phyloP scores from a whole-genome alignment of 768 basidiomycete genomes.

The Suillus occidentalis region DNA sequence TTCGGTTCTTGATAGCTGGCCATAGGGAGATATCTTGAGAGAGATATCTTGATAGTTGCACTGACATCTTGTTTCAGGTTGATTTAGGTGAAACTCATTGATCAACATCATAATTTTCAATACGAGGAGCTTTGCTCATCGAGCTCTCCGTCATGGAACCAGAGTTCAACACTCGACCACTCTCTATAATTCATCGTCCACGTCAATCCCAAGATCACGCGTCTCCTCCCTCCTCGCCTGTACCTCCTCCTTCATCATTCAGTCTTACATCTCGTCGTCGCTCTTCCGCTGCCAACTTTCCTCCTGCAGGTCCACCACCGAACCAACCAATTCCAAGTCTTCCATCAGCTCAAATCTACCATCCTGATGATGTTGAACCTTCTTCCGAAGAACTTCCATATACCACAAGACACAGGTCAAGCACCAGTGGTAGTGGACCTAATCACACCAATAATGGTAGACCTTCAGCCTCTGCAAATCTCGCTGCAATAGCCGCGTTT shows the following conservation, averaged over 20 bases:
- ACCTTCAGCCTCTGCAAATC: constrained; percentile 45
- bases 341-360: constrained; percentile 39
- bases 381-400: constrained; percentile 30
- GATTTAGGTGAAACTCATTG: neutral
- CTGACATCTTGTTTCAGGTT: neutral
- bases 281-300: constrained; percentile 61
- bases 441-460: constrained; percentile 29
- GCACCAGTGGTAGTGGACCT: constrained; percentile 30
- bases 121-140: neutral
- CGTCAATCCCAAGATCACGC: constrained; percentile 36
- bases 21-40: neutral
- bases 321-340: constrained; percentile 72
- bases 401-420: constrained; percentile 35
- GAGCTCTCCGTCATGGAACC: constrained; percentile 24
- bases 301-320: constrained; percentile 72
- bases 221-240: constrained; percentile 29
- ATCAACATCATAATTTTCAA: neutral
- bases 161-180: constrained; percentile 31
- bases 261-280: constrained; percentile 49
- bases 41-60: neutral
- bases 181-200: constrained; percentile 28
- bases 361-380: constrained; percentile 19
- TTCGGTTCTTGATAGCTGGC: neutral
- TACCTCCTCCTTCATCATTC: constrained; percentile 32
- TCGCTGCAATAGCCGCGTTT: constrained; percentile 62